Evolutionary conservation across 2,329 filamentous ascomycete genomes (phyloP).

Genomic region (Paracoccidioides lutzii): DNA sequence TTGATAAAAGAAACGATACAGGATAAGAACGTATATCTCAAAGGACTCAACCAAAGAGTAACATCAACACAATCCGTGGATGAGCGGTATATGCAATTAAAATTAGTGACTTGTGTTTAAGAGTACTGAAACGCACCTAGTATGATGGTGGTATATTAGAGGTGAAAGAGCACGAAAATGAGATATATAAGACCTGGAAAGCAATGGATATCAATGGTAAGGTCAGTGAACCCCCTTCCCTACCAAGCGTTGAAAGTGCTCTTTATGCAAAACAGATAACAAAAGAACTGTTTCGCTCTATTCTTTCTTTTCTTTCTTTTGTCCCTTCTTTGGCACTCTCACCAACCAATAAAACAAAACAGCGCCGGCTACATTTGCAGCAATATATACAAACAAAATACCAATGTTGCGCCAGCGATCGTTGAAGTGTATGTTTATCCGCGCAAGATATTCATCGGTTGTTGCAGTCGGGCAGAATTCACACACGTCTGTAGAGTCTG

Average conservation of each 20-base stretch:
- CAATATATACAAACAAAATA: constrained; percentile 53
- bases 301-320: constrained; percentile 10
- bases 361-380: constrained; percentile 49
- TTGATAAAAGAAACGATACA: too few relatives aligned
- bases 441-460: constrained; percentile 38
- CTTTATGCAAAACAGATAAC: background rate
- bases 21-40: too few relatives aligned
- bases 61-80: too few relatives aligned
- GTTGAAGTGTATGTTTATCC: constrained; percentile 30
- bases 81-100: too few relatives aligned
- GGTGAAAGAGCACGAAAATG: too few relatives aligned
- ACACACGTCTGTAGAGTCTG: constrained; percentile 36
- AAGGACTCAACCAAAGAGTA: too few relatives aligned
- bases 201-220: background rate
- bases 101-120: too few relatives aligned
- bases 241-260: background rate
- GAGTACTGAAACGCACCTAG: too few relatives aligned
- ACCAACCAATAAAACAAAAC: constrained; percentile 51
- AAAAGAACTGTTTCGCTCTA: background rate
- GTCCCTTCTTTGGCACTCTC: constrained; percentile 36
- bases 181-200: background rate
- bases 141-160: too few relatives aligned
- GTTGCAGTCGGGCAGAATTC: constrained; percentile 35
- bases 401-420: constrained; percentile 58
- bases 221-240: background rate